Percentiles rank a stretch among this genome's conserved stretches.
phyloP scores from a whole-genome alignment of 805 yeast genomes.

The Lipomyces oligophaga region DNA sequence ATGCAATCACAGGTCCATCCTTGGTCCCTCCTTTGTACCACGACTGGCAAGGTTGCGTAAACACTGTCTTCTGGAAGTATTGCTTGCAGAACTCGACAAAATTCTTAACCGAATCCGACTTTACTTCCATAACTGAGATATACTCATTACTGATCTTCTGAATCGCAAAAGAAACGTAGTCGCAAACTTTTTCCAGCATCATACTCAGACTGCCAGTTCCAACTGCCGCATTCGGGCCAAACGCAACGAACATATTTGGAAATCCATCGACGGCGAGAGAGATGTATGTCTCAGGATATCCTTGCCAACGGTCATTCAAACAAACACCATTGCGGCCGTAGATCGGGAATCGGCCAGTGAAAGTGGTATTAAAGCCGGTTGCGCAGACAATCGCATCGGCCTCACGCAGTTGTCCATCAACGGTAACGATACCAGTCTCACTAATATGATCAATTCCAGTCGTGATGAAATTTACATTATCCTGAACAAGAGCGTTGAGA shows the following conservation, averaged over 20 bases:
- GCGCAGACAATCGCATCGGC: conserved; percentile 28
- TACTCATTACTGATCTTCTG: conserved; percentile 16
- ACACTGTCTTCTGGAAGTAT: conserved; percentile 14
- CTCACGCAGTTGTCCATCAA: conserved; percentile 14
- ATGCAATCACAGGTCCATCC: conserved; percentile 8
- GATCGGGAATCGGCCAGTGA: conserved; percentile 26
- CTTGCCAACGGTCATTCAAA: conserved; percentile 21
- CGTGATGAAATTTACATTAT: conserved; percentile 21
- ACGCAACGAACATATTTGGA: conserved; percentile 23
- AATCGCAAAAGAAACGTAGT: conserved; percentile 13
- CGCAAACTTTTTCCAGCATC: conserved; percentile 16
- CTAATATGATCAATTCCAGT: conserved; percentile 20
- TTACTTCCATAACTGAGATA: conserved; percentile 12
- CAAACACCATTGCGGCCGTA: conserved; percentile 17
- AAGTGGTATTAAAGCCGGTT: conserved; percentile 27
- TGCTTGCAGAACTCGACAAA: conserved; percentile 8
- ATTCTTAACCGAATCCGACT: conserved; percentile 9
- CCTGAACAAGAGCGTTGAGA: conserved; percentile 18
- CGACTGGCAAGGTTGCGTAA: conserved; percentile 11
- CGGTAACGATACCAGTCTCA: conserved; percentile 24
- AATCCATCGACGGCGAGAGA: conserved; percentile 24
- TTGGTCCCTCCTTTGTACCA: conserved; percentile 20
- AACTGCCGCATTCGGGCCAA: conserved; percentile 25
- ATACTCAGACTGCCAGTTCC: conserved; percentile 15
- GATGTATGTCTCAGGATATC: conserved; percentile 20